Percentiles rank a stretch among this genome's conserved stretches.
Evolutionary conservation across 2,329 filamentous ascomycete species (phyloP).

Genomic region (Fusarium sp.): DNA sequence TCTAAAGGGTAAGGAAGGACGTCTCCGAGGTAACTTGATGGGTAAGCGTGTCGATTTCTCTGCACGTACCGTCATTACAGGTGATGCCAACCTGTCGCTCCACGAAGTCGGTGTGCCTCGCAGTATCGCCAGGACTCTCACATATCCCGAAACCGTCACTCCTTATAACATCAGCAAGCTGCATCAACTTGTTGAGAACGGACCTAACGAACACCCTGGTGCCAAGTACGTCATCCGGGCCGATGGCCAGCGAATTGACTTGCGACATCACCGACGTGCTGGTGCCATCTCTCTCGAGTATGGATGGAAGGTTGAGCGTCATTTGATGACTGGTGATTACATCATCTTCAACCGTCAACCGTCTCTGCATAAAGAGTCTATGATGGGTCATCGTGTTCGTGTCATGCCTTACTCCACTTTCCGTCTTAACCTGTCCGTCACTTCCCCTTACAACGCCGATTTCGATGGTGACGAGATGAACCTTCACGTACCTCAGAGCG

Average conservation of each 20-base stretch:
- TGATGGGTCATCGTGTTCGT: constrained; percentile 98
- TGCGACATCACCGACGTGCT: constrained; percentile 90
- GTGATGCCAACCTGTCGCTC: constrained; percentile 94
- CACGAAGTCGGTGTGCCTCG: constrained; percentile 97
- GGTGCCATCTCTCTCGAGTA: constrained; percentile 90
- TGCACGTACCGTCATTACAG: constrained; percentile 98
- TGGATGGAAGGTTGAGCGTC: constrained; percentile 98
- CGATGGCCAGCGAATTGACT: constrained; percentile 92
- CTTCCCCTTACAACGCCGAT: constrained; percentile 99
- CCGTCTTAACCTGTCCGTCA: constrained; percentile 95
- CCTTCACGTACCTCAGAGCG: constrained; percentile 96
- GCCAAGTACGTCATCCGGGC: constrained; percentile 96
- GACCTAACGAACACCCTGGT: constrained; percentile 93
- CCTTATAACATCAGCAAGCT: constrained; percentile 97
- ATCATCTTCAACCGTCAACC: constrained; percentile 99
- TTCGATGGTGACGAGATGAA: constrained; percentile 99
- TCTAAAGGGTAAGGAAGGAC: constrained; percentile 98
- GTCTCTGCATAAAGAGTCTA: constrained; percentile 98
- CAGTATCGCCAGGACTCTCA: constrained; percentile 91
- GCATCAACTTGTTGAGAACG: constrained; percentile 89
- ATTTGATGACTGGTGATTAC: constrained; percentile 94
- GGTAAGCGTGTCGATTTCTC: constrained; percentile 99
- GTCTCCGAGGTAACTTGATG: constrained; percentile 98
- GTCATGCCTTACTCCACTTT: constrained; percentile 99
- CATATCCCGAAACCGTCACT: constrained; percentile 97